Conservation (phyloP, 2,329 filamentous ascomycete species). For the Fusarium mundagurra region DNA sequence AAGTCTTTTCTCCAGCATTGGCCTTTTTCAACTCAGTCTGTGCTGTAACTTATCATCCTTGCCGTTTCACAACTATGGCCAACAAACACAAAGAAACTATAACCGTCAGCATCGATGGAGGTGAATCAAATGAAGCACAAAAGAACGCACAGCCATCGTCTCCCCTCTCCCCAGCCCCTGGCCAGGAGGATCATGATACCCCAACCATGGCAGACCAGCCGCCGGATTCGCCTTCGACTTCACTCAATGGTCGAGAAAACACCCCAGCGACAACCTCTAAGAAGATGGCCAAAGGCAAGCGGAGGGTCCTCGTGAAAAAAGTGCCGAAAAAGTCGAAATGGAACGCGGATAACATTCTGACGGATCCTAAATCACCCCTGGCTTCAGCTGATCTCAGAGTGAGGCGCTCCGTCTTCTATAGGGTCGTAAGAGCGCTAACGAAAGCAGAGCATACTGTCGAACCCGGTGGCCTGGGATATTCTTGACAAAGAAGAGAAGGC, state of each 20-base stretch:
- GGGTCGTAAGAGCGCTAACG: neutral
- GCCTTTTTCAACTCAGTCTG: no score
- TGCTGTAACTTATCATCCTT: no score
- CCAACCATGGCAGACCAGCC: neutral
- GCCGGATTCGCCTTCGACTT: slow-evolving; percentile 21
- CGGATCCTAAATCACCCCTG: slow-evolving; percentile 51
- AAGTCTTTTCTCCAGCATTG: neutral
- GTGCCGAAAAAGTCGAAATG: slow-evolving; percentile 48
- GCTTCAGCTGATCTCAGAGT: slow-evolving; percentile 52
- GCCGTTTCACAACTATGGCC: slow-evolving; percentile 3
- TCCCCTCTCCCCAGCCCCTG: slow-evolving; percentile 21
- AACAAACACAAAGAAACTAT: neutral
- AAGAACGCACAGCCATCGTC: slow-evolving; percentile 8
- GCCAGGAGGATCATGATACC: neutral
- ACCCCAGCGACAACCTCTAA: neutral
- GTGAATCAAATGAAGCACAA: neutral
- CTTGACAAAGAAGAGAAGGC: slow-evolving; percentile 47
- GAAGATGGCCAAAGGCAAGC: slow-evolving; percentile 37
- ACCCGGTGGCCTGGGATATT: slow-evolving; percentile 52
- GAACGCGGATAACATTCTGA: slow-evolving; percentile 49
- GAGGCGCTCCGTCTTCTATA: neutral
- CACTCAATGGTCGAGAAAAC: slow-evolving; percentile 3
- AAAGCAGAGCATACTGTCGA: slow-evolving; percentile 49
- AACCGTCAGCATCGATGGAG: neutral
- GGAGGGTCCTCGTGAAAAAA: slow-evolving; percentile 36